Evolutionary conservation across 139 green algal genomes (phyloP), one percentile per base, ranked within the genome.

Genomic region (Chlorokybus atmophyticus): DNA sequence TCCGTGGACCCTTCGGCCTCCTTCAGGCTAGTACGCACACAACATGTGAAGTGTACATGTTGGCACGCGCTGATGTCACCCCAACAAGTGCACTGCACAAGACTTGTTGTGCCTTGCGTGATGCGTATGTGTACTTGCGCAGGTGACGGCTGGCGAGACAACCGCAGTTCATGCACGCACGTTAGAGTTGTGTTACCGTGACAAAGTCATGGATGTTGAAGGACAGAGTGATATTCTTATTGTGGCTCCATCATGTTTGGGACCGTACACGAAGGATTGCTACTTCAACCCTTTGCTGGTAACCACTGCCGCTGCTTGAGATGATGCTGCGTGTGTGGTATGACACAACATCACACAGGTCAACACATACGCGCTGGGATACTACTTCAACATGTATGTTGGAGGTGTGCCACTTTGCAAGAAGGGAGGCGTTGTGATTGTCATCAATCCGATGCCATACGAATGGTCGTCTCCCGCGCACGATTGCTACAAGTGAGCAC

Each of bases 181-280:
- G 3, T 35, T 73, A 17, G 65, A 62, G 0, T 2, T 17, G 27
- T 65, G 52, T 41, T 73, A 73, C 59, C 24, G 29, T 1, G 50
- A 73, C 65, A 70, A 69, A 28, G 35, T 73, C 27, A 44, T 73
- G 14, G 65, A 73, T 31, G 65, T 73, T 8, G 26, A 73, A 3
- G 65, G 65, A 14, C 65, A 73, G 65, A 24, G 29, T 4, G 65
- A 71, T 40, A 70, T 73, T n/a, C 52, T 73, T 23, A 73, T 73
- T 40, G 2, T 73, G 27, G 65, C 31, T 38, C 65, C 65, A 6
- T 52, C 47, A 7, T 64, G 50, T 29, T 2, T 73, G 6, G 65
- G 65, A 7, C 65, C 65, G n/a, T 73, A 73, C 65, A 73, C 65
- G 50, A 73, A 73, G 32, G 65, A 73, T 59, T 65, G 49, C 41